Evolutionary conservation across 495 filamentous ascomycete genomes (phyloP).

Genomic region (Hypoxylon intermedium): DNA sequence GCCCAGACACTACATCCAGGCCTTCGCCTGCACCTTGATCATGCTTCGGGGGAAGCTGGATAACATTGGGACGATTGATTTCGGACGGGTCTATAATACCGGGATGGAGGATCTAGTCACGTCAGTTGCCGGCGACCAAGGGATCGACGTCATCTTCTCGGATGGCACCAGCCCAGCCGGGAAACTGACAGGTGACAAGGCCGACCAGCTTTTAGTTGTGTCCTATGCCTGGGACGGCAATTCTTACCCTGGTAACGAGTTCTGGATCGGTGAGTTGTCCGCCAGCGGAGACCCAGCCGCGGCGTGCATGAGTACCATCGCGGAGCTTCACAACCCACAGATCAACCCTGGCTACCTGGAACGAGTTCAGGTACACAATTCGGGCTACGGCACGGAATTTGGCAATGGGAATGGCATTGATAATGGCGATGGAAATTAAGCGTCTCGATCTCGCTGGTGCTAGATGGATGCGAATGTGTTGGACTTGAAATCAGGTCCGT

Average conservation of each 20-base stretch:
- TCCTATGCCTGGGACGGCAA: constrained; percentile 53
- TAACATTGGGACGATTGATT: constrained; percentile 28
- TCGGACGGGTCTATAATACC: constrained; percentile 17
- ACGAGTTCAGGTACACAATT: too few species aligned
- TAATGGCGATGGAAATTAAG: too few species aligned
- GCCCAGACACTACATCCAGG: constrained; percentile 30
- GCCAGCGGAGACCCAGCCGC: constrained; percentile 48
- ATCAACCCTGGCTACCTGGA: constrained; percentile 26
- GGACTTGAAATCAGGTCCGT: too few species aligned
- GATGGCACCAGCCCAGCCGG: constrained; percentile 40
- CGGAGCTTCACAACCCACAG: constrained; percentile 47
- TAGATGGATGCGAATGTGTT: too few species aligned
- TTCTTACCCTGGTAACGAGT: constrained; percentile 49
- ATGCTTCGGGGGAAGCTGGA: not conserved
- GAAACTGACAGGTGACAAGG: constrained; percentile 16
- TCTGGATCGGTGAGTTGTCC: constrained; percentile 41
- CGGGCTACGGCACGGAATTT: too few species aligned
- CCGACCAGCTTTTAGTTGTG: constrained; percentile 42
- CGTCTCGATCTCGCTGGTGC: too few species aligned
- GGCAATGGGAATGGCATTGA: too few species aligned
- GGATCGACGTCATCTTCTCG: constrained; percentile 41
- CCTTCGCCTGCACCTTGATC: constrained; percentile 22
- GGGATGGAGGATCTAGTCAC: not conserved
- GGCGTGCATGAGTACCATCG: constrained; percentile 48
- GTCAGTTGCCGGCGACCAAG: not conserved